A percentile compares a stretch with the other conserved stretches of the same genome.
Conservation (phyloP, 2,329 filamentous ascomycete species). For the Aspergillus phoenicis region DNA sequence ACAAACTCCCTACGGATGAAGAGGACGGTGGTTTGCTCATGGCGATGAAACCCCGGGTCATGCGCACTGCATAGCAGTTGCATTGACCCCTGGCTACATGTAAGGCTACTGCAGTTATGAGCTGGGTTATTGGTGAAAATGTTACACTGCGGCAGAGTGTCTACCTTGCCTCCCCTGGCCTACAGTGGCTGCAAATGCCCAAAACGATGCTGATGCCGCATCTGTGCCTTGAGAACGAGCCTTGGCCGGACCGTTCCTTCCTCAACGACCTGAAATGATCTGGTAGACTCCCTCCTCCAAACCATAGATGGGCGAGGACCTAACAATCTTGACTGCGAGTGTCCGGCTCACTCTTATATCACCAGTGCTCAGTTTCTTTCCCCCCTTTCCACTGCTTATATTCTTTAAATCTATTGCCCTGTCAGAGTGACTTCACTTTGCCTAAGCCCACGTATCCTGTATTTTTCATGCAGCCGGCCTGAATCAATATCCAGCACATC, state of each 20-base stretch:
- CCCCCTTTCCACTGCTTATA: not conserved
- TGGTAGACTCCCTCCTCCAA: not conserved
- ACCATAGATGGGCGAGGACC: not conserved
- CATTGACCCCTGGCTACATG: not conserved
- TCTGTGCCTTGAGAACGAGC: not conserved
- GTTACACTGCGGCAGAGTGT: not conserved
- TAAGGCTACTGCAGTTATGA: not conserved
- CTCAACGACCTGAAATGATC: not conserved
- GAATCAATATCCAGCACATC: not conserved
- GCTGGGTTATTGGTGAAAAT: not conserved
- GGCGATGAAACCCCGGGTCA: not conserved
- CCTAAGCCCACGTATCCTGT: slow-evolving; percentile 4
- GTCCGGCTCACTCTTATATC: not conserved
- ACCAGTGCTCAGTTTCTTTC: not conserved
- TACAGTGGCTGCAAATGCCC: not conserved
- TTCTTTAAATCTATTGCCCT: not conserved
- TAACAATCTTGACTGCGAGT: not conserved
- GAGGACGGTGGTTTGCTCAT: not conserved
- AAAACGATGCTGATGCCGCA: not conserved
- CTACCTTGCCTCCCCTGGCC: not conserved
- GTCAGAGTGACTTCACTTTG: slow-evolving; percentile 7
- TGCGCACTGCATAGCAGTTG: not conserved
- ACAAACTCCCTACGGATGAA: not conserved
- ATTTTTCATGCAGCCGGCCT: slow-evolving; percentile 2
- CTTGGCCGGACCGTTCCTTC: not conserved